phyloP scores from a whole-genome alignment of 208 protist species.

The Blastocrithidia nonstop region DNA sequence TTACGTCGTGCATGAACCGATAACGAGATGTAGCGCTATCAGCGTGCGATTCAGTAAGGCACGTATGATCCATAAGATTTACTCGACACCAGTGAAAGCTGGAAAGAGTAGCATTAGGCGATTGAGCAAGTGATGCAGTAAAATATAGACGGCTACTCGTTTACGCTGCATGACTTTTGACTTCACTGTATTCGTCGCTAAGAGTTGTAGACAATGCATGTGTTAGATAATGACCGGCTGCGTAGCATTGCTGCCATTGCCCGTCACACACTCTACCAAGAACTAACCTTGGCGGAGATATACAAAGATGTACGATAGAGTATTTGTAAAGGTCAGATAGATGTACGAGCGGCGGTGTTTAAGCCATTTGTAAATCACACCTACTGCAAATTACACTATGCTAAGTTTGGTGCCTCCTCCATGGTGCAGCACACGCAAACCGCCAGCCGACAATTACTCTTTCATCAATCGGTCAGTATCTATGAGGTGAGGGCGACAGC shows the following conservation, averaged over 20 bases:
- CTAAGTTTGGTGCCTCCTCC: constrained; percentile 60
- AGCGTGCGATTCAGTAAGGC: constrained; percentile 34
- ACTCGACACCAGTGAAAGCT: constrained; percentile 41
- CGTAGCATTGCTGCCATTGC: constrained; percentile 33
- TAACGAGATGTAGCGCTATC: constrained; percentile 30
- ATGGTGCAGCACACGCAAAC: constrained; percentile 68
- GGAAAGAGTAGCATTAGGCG: constrained; percentile 39
- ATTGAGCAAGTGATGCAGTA: constrained; percentile 27
- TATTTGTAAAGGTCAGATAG: constrained; percentile 32
- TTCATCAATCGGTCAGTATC: constrained; percentile 39
- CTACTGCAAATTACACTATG: constrained; percentile 66
- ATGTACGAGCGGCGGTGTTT: constrained; percentile 39
- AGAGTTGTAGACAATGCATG: constrained; percentile 62
- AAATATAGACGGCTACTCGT: constrained; percentile 19
- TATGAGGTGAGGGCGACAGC: constrained; percentile 60
- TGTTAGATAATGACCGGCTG: constrained; percentile 35
- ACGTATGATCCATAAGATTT: constrained; percentile 64
- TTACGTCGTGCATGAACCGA: constrained; percentile 23
- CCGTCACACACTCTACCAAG: constrained; percentile 27
- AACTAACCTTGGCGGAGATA: too few relatives aligned
- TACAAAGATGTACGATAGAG: too few relatives aligned
- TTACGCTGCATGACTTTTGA: constrained; percentile 63
- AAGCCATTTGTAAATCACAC: constrained; percentile 40
- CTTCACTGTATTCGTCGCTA: constrained; percentile 54
- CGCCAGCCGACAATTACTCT: constrained; percentile 48